phyloP scores from a whole-genome alignment of 371 early-diverging fungal species.

The Rhizopus microsporus region DNA sequence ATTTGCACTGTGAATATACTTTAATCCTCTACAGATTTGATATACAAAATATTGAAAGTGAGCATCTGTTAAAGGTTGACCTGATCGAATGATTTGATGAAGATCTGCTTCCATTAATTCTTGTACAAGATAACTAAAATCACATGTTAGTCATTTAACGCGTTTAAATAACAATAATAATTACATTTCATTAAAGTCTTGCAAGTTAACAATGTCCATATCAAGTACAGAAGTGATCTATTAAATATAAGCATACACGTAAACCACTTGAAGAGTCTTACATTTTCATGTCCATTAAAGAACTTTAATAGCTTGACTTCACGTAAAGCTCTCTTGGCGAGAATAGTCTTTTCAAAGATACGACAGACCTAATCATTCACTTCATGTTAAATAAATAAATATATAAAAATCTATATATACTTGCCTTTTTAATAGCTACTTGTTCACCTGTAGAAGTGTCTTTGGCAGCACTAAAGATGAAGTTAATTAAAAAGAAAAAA shows the following conservation, averaged over 20 bases:
- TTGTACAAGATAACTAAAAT: constrained; percentile 76
- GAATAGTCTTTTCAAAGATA: constrained; percentile 78
- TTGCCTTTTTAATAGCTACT: constrained; percentile 93
- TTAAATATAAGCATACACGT: neutral
- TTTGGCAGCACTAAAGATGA: constrained; percentile 69
- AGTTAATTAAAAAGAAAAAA: constrained; percentile 3
- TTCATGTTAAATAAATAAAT: neutral
- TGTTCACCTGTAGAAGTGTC: constrained; percentile 78
- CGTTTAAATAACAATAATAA: neutral
- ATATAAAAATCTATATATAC: constrained; percentile 4
- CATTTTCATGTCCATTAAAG: constrained; percentile 91
- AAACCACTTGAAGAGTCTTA: constrained; percentile 30
- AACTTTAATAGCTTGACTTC: constrained; percentile 88
- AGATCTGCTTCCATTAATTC: constrained; percentile 99
- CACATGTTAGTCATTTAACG: neutral
- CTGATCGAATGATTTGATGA: constrained; percentile 96
- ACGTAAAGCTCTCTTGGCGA: constrained; percentile 85
- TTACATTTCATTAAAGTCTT: constrained; percentile 87
- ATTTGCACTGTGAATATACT: constrained; percentile 98
- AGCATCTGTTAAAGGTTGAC: constrained; percentile 94
- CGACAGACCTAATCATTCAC: constrained; percentile 37
- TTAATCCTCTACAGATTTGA: constrained; percentile 95
- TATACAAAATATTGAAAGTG: constrained; percentile 98
- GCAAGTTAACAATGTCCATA: constrained; percentile 54
- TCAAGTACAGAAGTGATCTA: constrained; percentile 83